These are phyloP conservation scores for Pseudogymnoascus sp. DNA, from an alignment of 2,329 filamentous ascomycete genomes.

Conservation along the genomic window DNA sequence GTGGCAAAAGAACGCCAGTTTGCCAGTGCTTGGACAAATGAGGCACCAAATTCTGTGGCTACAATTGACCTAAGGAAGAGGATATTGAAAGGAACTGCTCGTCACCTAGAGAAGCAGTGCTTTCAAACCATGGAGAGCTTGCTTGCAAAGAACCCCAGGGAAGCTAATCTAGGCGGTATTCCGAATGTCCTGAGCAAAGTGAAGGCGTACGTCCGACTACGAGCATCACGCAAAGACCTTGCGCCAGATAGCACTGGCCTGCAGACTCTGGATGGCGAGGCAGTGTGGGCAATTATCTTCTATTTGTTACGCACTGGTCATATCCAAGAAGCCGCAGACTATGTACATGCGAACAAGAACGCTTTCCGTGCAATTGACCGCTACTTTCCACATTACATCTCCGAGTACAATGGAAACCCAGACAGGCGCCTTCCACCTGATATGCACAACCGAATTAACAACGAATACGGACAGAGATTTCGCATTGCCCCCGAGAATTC, in stretches of 20 bases:
- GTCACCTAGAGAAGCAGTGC: constrained; percentile 75
- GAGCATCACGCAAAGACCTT: constrained; percentile 72
- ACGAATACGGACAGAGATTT: constrained; percentile 78
- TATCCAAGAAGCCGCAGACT: constrained; percentile 74
- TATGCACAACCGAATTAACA: constrained; percentile 78
- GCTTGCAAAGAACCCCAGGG: constrained; percentile 75
- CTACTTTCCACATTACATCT: constrained; percentile 81
- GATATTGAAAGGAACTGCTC: constrained; percentile 72
- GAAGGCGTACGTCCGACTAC: constrained; percentile 81
- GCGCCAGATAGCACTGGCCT: constrained; percentile 73
- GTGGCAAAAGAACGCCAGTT: constrained; percentile 70
- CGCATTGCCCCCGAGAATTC: constrained; percentile 80
- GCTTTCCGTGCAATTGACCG: constrained; percentile 87
- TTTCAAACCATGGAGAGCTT: constrained; percentile 67
- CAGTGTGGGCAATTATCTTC: constrained; percentile 90
- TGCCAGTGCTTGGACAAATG: constrained; percentile 68
- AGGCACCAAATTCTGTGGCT: constrained; percentile 55
- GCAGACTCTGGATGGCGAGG: constrained; percentile 73
- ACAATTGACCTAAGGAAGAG: constrained; percentile 64
- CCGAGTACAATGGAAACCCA: constrained; percentile 68
- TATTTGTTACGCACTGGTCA: constrained; percentile 83
- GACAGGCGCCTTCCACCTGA: constrained; percentile 72
- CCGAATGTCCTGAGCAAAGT: constrained; percentile 86
- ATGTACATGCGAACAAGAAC: constrained; percentile 69
- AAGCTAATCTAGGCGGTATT: constrained; percentile 82